Evolutionary conservation across 352 stramenopile species (phyloP), one percentile per base, ranked within the genome.

Genomic region (Globisporangium alternatum): DNA sequence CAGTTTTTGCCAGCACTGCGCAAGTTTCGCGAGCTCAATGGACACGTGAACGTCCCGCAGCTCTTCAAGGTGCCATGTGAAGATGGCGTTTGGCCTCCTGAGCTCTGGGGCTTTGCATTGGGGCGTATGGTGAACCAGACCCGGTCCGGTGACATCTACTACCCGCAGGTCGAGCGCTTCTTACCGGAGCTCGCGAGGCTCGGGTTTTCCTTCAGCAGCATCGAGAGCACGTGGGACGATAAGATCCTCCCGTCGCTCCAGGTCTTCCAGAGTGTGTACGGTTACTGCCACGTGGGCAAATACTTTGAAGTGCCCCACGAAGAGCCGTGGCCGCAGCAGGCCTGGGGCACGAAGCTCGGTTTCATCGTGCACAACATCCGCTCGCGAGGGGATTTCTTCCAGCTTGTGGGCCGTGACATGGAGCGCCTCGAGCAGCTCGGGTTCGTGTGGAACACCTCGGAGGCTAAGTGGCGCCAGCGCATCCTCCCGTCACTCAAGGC

Each of bases 361-460:
- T 83, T 77, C 49, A 76, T 86, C 60, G 82, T 81, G 22, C 68
- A 71, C 31, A 83, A 88, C 63, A 86, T 89, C 57, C 73, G 75
- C 15, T 72, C 67, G 43, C 69, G 77, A 33, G 75, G 73, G 41
- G 71, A 86, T 43, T 88, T 74, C 53, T 76, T 77, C 48, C 41
- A 72, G 15, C 80, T 88, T 60, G 67, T 90, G 59, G 70, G 71
- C n/a, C 69, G 71, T 39, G 77, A 87, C 56, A 65, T 68, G 49
- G 68, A 78, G 31, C 68, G 63, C 12, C 70, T 90, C 2, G 71
- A 89, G 19, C 48, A 68, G 8, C 74, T 92, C 2, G 79, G 68
- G 5, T 90, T 91, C 60, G 69, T 86, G 12, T 90, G 81, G 78
- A 83, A 78, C 41, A 53, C 67, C 10, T 43, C 58, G 30, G 77